These are phyloP conservation scores for Suillus cothurnatus DNA, from an alignment of 768 basidiomycete species.

Conservation along the genomic window DNA sequence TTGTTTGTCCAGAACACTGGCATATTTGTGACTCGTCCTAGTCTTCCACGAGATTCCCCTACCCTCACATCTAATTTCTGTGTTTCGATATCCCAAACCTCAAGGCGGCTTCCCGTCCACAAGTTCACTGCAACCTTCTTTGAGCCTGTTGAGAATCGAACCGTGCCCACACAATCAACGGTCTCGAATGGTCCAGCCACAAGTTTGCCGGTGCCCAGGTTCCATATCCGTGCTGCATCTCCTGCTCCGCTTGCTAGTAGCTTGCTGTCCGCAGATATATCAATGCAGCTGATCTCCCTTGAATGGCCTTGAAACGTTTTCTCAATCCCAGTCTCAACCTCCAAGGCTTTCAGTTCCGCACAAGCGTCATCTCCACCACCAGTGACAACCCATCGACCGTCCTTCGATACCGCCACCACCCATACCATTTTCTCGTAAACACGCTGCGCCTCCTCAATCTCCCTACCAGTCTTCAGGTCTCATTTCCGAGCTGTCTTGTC, in stretches of 20 bases:
- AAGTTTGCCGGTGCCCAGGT: not conserved
- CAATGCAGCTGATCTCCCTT: not conserved
- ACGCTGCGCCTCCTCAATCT: not conserved
- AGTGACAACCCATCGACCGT: not conserved
- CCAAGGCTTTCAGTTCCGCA: not conserved
- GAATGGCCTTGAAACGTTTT: not conserved
- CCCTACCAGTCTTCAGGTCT: not conserved
- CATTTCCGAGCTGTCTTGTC: not conserved
- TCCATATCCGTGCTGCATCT: not conserved
- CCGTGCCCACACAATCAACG: not conserved
- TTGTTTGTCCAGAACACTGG: not conserved
- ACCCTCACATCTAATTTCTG: not conserved
- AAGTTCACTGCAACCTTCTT: not conserved
- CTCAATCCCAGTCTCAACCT: not conserved
- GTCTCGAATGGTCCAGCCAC: not conserved
- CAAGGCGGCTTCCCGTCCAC: not conserved
- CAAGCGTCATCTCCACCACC: not conserved
- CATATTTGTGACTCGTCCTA: not conserved
- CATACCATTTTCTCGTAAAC: not conserved
- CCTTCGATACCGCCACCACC: not conserved
- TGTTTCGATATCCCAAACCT: not conserved
- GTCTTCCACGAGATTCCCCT: not conserved
- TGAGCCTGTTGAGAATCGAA: not conserved
- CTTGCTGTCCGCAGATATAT: not conserved
- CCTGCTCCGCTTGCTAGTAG: not conserved